Base-by-base conservation (phyloP, 352 stramenopile species). In the Phytopythium boreale region DNA sequence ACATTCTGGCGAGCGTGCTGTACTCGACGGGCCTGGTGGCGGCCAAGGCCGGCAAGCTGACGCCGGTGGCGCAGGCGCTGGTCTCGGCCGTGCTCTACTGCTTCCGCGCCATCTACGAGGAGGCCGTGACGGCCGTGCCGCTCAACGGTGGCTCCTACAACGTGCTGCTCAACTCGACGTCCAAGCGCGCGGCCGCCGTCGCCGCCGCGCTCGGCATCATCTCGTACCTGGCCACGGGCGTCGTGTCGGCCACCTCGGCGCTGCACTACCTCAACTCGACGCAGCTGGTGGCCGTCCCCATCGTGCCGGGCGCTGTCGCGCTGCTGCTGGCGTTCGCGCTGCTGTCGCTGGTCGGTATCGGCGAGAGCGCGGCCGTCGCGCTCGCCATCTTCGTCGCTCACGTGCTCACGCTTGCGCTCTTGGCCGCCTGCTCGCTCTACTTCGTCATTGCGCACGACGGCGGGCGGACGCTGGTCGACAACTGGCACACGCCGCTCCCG, bases 91-190 rank as follows among this genome's bases (percentile, higher is more conserved):
- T 90, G 59, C 77, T 91, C 26, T 87, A 80, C 52, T 75, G 85
- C 50, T 88, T 85, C 66, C 84, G 84, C 31, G 92, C 84, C 55
- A 96, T 98, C 39, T 98, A 98, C 75, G 84, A 91, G 41, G 92
- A 98, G 66, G 92, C 87, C 1, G 93, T 97, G 56, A 95, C 77
- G 22, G 92, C 91, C 10, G 87, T 98, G 31, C 91, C 91, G 5
- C 79, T 97, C 39, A 97, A 98, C 61, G 92, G 92, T 31, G 92
- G 91, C 15, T 94, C 89, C 12, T 98, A 97, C 72, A 98, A 97
- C 59, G 82, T 97, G 26, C 70, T 98, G 44, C 79, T 98, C 22
- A 97, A 98, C 68, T 95, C 89, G 11, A 97, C 91, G 26, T 95
- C 80, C 53, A 98, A 98, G 76, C 70, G 79, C 62, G 82, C 91